phyloP scores from a whole-genome alignment of 2,329 filamentous ascomycete genomes.

The Didymellaceae sp. region DNA sequence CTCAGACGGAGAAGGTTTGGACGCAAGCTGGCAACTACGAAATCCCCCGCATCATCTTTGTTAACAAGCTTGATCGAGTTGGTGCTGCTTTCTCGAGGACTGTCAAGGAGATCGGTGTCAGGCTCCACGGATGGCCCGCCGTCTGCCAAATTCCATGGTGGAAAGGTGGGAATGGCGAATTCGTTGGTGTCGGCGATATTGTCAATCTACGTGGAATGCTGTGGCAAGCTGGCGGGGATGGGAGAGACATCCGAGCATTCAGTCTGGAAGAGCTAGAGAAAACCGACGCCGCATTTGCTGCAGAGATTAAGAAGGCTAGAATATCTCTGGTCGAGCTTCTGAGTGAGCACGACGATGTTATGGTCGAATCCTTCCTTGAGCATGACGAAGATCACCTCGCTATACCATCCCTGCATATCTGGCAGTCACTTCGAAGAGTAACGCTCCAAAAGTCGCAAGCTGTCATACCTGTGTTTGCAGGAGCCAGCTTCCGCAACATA shows the following conservation, averaged over 20 bases:
- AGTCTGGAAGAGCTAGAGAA: slow-evolving; percentile 60
- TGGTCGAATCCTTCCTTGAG: slow-evolving; percentile 85
- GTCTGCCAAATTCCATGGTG: slow-evolving; percentile 97
- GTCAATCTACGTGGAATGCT: slow-evolving; percentile 76
- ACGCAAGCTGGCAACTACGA: slow-evolving; percentile 82
- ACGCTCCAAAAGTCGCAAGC: slow-evolving; percentile 71
- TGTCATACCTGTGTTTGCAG: slow-evolving; percentile 87
- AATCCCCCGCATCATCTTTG: slow-evolving; percentile 81
- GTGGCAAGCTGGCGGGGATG: slow-evolving; percentile 73
- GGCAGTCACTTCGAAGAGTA: slow-evolving; percentile 74
- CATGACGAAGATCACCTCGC: slow-evolving; percentile 73
- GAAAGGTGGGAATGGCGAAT: slow-evolving; percentile 72
- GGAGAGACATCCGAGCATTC: slow-evolving; percentile 65
- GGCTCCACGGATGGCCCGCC: slow-evolving; percentile 83
- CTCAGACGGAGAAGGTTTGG: slow-evolving; percentile 97
- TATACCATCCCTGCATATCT: slow-evolving; percentile 71
- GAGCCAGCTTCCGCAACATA: slow-evolving; percentile 91
- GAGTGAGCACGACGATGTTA: slow-evolving; percentile 84
- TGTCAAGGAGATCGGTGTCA: slow-evolving; percentile 81
- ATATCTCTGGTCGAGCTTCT: slow-evolving; percentile 80
- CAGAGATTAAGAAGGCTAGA: slow-evolving; percentile 77
- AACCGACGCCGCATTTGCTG: slow-evolving; percentile 59
- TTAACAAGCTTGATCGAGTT: slow-evolving; percentile 86
- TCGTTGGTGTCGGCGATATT: slow-evolving; percentile 85
- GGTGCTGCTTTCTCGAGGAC: slow-evolving; percentile 84